A percentile compares a stretch with the other conserved stretches of the same genome.
Evolutionary conservation across 768 basidiomycete species (phyloP).

Genomic region (Kwoniella newhampshirensis): DNA sequence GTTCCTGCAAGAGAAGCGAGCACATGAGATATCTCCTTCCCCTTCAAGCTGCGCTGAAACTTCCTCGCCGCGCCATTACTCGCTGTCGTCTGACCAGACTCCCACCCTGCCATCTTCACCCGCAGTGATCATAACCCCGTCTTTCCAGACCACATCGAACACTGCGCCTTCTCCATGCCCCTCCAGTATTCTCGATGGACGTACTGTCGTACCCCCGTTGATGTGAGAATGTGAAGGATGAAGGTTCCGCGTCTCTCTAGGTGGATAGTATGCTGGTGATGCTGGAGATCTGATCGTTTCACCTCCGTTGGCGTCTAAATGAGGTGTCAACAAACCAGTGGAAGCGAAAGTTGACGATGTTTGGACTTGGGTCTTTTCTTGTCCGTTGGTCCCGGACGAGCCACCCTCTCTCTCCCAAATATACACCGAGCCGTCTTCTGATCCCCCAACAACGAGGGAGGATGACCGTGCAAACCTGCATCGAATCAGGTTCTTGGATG

Average conservation of each 20-base stretch:
- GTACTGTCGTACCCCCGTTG: slow-evolving; percentile 24
- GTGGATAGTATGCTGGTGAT: slow-evolving; percentile 37
- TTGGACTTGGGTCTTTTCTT: neutral
- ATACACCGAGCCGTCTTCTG: slow-evolving; percentile 49
- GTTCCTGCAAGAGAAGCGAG: too few species aligned
- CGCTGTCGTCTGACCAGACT: slow-evolving; percentile 25
- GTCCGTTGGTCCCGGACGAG: neutral
- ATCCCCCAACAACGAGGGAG: slow-evolving; percentile 45
- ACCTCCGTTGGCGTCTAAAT: neutral
- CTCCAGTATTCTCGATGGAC: slow-evolving; percentile 30
- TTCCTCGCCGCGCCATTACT: too few species aligned
- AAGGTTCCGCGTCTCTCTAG: slow-evolving; percentile 1
- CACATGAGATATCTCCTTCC: too few species aligned
- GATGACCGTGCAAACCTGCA: slow-evolving; percentile 37
- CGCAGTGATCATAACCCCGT: slow-evolving; percentile 34
- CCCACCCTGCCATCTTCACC: slow-evolving; percentile 44
- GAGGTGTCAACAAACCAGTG: neutral
- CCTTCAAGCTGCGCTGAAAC: too few species aligned
- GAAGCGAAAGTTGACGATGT: neutral
- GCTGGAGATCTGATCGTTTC: neutral
- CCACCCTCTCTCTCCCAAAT: slow-evolving; percentile 46
- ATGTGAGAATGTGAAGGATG: neutral
- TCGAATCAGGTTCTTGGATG: slow-evolving; percentile 50
- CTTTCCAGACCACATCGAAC: slow-evolving; percentile 43
- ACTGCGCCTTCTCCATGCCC: slow-evolving; percentile 42